Evolutionary conservation across 768 basidiomycete species (phyloP).

Genomic region (Porphyrellus cyaneotinctus): DNA sequence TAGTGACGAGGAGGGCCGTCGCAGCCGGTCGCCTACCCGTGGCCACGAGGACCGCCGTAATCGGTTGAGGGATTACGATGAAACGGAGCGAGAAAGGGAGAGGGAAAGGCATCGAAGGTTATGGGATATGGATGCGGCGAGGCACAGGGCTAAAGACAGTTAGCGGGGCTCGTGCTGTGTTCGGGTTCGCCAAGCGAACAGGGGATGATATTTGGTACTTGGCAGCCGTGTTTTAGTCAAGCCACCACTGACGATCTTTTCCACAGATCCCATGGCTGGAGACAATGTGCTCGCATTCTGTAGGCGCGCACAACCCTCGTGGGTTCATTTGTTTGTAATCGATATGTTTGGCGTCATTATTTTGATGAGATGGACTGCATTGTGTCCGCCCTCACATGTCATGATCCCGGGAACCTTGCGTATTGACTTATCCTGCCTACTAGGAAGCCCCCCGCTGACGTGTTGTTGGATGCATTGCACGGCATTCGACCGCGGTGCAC

Average conservation of each 20-base stretch:
- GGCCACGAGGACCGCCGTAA: constrained; percentile 16
- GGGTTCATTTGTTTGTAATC: constrained; percentile 10
- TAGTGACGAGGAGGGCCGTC: constrained; percentile 19
- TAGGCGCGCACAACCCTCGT: constrained; percentile 10
- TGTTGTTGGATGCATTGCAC: constrained; percentile 8
- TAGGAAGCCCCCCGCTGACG: not conserved
- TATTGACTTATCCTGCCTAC: constrained; percentile 5
- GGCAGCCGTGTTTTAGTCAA: constrained; percentile 9
- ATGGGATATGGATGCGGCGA: constrained; percentile 47
- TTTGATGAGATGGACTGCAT: constrained; percentile 18
- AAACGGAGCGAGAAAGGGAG: constrained; percentile 25
- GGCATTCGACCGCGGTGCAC: not conserved
- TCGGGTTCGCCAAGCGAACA: constrained; percentile 6
- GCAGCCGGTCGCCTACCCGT: constrained; percentile 30
- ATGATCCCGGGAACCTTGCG: not conserved
- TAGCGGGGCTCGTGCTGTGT: constrained; percentile 12
- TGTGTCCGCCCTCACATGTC: constrained; percentile 1
- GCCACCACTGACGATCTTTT: constrained; percentile 12
- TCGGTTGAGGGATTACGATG: constrained; percentile 26
- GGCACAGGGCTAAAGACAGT: constrained; percentile 30
- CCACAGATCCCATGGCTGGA: constrained; percentile 16
- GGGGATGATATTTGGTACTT: not conserved
- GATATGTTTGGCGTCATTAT: constrained; percentile 14
- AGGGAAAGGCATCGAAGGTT: constrained; percentile 46
- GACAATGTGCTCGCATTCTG: constrained; percentile 14